These are phyloP conservation scores for Naganishia sp. DNA, from an alignment of 1,284 basidiomycete species.

Conservation along the genomic window DNA sequence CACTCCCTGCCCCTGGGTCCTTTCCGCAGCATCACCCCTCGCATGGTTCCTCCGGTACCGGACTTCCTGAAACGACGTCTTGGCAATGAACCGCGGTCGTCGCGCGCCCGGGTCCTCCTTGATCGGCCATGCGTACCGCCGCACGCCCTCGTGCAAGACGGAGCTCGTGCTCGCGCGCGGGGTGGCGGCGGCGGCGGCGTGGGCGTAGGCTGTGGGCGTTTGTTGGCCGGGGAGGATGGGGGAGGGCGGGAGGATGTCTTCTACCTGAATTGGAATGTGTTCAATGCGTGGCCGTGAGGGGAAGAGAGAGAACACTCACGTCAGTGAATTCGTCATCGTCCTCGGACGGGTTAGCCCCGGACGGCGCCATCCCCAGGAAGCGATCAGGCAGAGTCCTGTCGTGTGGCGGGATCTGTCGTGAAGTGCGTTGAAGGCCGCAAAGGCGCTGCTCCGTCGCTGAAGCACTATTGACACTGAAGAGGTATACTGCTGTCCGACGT, in stretches of 20 bases:
- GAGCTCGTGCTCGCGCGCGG: constrained; percentile 11
- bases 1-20: not conserved
- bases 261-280: not conserved
- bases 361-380: not conserved
- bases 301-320: not conserved
- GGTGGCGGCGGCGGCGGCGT: not conserved
- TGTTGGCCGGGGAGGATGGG: constrained; percentile 11
- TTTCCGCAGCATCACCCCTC: not conserved
- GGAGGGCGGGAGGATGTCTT: constrained; percentile 3
- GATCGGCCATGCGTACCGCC: constrained; percentile 6
- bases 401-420: not conserved
- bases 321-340: constrained; percentile 23
- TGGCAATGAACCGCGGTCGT: constrained; percentile 1
- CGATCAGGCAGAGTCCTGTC: too few species aligned
- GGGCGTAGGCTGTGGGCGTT: constrained; percentile 1
- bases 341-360: not conserved
- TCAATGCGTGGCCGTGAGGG: not conserved
- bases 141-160: constrained; percentile 1
- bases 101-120: constrained; percentile 8
- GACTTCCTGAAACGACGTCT: constrained; percentile 18
- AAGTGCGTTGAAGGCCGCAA: too few species aligned
- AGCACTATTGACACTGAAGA: not conserved
- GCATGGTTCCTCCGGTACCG: constrained; percentile 3
- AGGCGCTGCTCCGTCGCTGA: too few species aligned
- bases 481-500: not conserved